Percentiles rank a stretch among this genome's conserved stretches.
Evolutionary conservation across 1,284 basidiomycete genomes (phyloP).

Genomic region (Pseudomicrostroma phylloplanum): DNA sequence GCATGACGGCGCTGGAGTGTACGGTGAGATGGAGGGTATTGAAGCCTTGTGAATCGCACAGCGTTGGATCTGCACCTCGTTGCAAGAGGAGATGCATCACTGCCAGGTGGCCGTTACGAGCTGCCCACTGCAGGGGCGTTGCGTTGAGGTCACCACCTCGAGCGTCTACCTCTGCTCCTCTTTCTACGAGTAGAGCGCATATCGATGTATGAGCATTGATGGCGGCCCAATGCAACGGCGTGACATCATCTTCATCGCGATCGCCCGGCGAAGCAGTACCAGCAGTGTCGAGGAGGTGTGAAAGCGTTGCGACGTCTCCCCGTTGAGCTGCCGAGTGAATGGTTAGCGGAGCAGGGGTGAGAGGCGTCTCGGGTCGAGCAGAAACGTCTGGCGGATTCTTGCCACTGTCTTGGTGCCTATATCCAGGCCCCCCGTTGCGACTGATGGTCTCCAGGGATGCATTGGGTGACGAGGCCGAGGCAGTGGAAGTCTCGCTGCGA

Average conservation of each 20-base stretch:
- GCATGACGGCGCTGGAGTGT: constrained; percentile 89
- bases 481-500: no score
- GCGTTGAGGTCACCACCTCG: constrained; percentile 90
- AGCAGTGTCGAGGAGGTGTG: constrained; percentile 63
- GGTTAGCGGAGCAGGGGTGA: constrained; percentile 47
- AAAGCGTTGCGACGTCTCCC: constrained; percentile 68
- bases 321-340: constrained; percentile 82
- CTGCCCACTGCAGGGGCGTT: constrained; percentile 96
- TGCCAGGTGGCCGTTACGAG: constrained; percentile 87
- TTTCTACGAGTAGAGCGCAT: constrained; percentile 62
- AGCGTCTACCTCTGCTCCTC: constrained; percentile 91
- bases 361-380: not conserved
- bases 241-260: constrained; percentile 82
- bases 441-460: no score
- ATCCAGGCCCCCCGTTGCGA: no score
- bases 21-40: constrained; percentile 91
- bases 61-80: constrained; percentile 83
- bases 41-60: constrained; percentile 89
- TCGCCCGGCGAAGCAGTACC: constrained; percentile 70
- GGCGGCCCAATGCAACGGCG: constrained; percentile 92
- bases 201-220: constrained; percentile 69
- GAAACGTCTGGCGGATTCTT: not conserved
- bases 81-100: constrained; percentile 83
- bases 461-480: no score
- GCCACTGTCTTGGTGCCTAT: no score